Evolutionary conservation across 2,329 filamentous ascomycete species (phyloP).

Genomic region (Penicillium fuscoglaucum): DNA sequence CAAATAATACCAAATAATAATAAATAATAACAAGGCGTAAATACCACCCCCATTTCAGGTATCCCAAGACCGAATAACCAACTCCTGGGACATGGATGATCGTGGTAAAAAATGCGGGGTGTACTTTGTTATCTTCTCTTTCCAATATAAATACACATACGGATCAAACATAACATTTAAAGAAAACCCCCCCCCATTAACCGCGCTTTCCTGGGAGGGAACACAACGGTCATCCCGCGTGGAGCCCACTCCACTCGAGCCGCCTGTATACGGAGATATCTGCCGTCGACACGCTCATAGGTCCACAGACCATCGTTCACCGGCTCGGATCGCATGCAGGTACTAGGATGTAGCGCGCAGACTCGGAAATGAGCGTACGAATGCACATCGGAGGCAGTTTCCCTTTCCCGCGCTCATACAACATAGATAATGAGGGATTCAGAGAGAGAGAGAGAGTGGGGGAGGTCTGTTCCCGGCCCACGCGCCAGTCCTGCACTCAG

Average conservation of each 20-base stretch:
- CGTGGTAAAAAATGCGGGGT: conserved; percentile 4
- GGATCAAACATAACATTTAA: not conserved
- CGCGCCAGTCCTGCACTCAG: conserved; percentile 16
- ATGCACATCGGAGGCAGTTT: conserved; percentile 14
- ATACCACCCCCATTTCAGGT: not conserved
- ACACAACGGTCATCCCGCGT: conserved; percentile 14
- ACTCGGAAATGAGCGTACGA: conserved; percentile 6
- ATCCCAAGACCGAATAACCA: not conserved
- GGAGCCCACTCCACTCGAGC: conserved; percentile 8
- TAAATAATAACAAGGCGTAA: not conserved
- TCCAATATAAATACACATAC: not conserved
- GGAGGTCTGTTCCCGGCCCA: conserved; percentile 17
- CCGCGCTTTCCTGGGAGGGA: not conserved
- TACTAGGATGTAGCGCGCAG: conserved; percentile 27
- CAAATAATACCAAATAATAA: not conserved
- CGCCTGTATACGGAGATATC: conserved; percentile 18
- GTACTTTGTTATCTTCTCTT: not conserved
- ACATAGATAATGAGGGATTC: not conserved
- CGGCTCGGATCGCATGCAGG: conserved; percentile 33
- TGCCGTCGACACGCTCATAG: conserved; percentile 18
- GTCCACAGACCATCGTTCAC: conserved; percentile 29
- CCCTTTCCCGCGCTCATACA: not conserved
- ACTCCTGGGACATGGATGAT: not conserved
- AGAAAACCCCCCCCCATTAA: not conserved
- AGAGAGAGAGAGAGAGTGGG: not conserved